Conservation (phyloP, 768 basidiomycete species). For the Suillus subaureus region DNA sequence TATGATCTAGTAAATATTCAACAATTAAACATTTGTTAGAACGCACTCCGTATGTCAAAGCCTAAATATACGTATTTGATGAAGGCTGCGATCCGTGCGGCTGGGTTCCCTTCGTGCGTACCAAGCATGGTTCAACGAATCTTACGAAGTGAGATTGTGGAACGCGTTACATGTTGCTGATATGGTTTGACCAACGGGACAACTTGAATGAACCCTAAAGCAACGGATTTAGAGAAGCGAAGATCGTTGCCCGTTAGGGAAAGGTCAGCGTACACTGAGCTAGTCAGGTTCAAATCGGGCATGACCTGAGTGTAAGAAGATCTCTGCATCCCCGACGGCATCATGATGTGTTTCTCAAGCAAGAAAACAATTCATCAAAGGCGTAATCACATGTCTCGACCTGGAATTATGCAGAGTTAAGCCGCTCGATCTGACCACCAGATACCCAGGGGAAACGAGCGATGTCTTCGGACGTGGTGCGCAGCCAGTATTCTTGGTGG, state of each 20-base stretch:
- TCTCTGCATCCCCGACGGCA: background rate
- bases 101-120: background rate
- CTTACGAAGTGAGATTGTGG: too few species aligned
- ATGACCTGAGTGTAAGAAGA: background rate
- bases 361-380: background rate
- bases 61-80: slow-evolving; percentile 1
- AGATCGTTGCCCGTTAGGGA: slow-evolving; percentile 26
- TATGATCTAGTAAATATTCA: background rate
- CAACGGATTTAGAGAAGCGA: slow-evolving; percentile 31
- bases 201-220: slow-evolving; percentile 29
- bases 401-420: background rate
- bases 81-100: background rate
- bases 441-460: background rate
- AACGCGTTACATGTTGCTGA: background rate
- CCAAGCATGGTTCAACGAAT: background rate
- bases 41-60: background rate
- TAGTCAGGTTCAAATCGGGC: background rate
- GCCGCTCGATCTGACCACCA: background rate
- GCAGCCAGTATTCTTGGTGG: background rate
- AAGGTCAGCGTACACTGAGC: background rate
- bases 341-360: background rate
- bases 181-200: slow-evolving; percentile 13
- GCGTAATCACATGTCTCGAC: background rate
- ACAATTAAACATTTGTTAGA: background rate
- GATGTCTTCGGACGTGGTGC: background rate